phyloP scores from a whole-genome alignment of 139 green algal genomes.

The Volvox reticuliferus region DNA sequence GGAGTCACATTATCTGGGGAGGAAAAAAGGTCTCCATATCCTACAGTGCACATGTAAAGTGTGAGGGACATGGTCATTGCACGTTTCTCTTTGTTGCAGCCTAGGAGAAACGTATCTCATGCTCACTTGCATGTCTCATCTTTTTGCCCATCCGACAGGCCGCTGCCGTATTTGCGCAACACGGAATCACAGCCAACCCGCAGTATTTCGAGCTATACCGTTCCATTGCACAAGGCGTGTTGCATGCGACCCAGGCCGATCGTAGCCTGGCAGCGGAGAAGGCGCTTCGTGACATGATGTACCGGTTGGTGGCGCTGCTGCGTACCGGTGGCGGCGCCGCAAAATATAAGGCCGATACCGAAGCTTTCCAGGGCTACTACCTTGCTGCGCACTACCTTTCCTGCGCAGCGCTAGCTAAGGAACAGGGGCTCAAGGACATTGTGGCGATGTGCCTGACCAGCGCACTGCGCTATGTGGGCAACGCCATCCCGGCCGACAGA shows the following conservation, averaged over 20 bases:
- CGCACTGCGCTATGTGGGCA: slow-evolving; percentile 75
- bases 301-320: slow-evolving; percentile 59
- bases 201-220: slow-evolving; percentile 77
- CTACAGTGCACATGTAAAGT: no score
- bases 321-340: slow-evolving; percentile 3
- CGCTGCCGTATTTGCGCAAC: slow-evolving; percentile 61
- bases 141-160: neutral
- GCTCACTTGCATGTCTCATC: no score
- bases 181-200: slow-evolving; percentile 58
- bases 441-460: slow-evolving; percentile 76
- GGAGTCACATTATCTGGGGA: no score
- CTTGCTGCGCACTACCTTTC: slow-evolving; percentile 73
- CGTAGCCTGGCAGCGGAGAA: slow-evolving; percentile 54
- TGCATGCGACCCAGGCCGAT: slow-evolving; percentile 54
- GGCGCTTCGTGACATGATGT: slow-evolving; percentile 60
- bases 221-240: slow-evolving; percentile 72
- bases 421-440: slow-evolving; percentile 65
- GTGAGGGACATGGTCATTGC: no score
- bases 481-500: slow-evolving; percentile 83
- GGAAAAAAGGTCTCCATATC: no score
- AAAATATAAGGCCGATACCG: slow-evolving; percentile 55
- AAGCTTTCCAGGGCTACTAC: slow-evolving; percentile 62
- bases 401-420: slow-evolving; percentile 42
- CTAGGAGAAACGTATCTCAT: no score
- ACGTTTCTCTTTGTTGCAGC: no score